Percentiles rank a stretch among this genome's conserved stretches.
These are phyloP conservation scores for Plasmodium billcollinsi DNA, from an alignment of 169 alveolate genomes.

Conservation along the genomic window DNA sequence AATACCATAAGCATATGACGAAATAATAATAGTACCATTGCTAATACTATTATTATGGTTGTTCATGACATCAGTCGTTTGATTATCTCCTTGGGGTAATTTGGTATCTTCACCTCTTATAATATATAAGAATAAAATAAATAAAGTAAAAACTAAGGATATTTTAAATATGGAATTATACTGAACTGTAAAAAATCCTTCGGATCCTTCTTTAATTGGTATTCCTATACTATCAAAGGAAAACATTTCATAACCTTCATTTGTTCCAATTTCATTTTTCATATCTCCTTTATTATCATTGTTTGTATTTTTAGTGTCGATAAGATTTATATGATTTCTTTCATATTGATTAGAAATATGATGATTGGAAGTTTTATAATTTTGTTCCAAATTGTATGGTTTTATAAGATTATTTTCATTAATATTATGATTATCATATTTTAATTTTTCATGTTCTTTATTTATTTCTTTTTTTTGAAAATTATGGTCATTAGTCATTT, in stretches of 20 bases:
- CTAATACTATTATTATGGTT: conserved; percentile 4
- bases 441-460: neutral
- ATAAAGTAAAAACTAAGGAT: conserved; percentile 79
- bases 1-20: conserved; percentile 81
- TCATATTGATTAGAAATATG: neutral
- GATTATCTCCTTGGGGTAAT: conserved; percentile 17
- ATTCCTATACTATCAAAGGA: conserved; percentile 80
- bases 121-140: conserved; percentile 80
- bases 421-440: neutral
- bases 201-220: conserved; percentile 90
- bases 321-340: neutral
- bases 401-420: neutral
- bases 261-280: neutral
- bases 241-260: conserved; percentile 21
- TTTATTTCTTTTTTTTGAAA: neutral
- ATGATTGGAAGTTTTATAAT: neutral
- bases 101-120: conserved; percentile 79
- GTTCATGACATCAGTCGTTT: neutral
- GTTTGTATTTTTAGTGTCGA: neutral
- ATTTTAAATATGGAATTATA: conserved; percentile 87
- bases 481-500: neutral
- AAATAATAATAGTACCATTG: conserved; percentile 56
- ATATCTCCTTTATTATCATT: neutral
- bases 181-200: conserved; percentile 91
- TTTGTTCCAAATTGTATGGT: neutral